Percentiles rank a stretch among this genome's conserved stretches.
phyloP scores from a whole-genome alignment of 208 protist species.

The Angomonas deanei region DNA sequence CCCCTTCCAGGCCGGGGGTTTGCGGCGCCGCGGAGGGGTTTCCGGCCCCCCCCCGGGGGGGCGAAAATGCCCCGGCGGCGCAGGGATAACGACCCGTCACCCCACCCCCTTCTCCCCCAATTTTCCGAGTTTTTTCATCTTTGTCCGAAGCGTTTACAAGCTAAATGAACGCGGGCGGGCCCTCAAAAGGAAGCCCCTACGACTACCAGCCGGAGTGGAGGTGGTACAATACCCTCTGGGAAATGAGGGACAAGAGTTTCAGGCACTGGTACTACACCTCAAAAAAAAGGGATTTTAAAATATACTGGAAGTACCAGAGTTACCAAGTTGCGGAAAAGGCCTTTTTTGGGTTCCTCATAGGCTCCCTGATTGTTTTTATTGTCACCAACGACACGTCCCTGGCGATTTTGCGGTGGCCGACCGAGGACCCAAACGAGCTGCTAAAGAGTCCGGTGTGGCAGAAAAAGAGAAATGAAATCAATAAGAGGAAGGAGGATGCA shows the following conservation, averaged over 20 bases:
- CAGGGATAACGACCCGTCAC: too few species aligned
- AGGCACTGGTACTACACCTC: constrained; percentile 42
- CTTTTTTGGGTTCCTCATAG: constrained; percentile 36
- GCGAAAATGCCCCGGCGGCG: too few species aligned
- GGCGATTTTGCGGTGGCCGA: constrained; percentile 57
- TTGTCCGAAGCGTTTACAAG: not conserved
- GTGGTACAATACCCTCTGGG: constrained; percentile 70
- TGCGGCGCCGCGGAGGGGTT: too few species aligned
- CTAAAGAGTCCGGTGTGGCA: constrained; percentile 64
- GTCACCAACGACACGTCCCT: constrained; percentile 41
- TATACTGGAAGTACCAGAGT: constrained; percentile 72
- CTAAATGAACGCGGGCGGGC: not conserved
- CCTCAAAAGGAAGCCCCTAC: constrained; percentile 18
- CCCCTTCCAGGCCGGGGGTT: too few species aligned
- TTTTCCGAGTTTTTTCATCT: not conserved
- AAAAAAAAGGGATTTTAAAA: constrained; percentile 36
- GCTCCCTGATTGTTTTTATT: constrained; percentile 32
- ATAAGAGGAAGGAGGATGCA: constrained; percentile 56
- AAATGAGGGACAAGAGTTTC: constrained; percentile 63
- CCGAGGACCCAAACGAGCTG: constrained; percentile 73
- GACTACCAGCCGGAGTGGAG: constrained; percentile 50
- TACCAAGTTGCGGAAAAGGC: constrained; percentile 43
- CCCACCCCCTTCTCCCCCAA: too few species aligned
- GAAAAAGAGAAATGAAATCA: constrained; percentile 55
- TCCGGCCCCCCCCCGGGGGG: too few species aligned